These are phyloP conservation scores for Plantago elongata DNA, from an alignment of 257 asterid species.

Conservation along the genomic window DNA sequence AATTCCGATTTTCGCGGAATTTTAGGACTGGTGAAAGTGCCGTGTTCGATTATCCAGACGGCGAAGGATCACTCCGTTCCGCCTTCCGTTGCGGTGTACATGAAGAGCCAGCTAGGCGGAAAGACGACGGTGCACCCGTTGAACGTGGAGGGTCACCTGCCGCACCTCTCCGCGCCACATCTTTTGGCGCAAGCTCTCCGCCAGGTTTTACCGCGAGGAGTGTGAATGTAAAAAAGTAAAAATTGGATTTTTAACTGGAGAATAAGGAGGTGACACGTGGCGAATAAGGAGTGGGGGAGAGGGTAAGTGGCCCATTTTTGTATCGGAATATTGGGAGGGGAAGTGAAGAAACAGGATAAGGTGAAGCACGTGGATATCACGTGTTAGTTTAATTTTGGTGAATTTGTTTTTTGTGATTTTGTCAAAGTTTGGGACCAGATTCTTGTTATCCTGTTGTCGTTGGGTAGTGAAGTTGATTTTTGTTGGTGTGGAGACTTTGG, in stretches of 20 bases:
- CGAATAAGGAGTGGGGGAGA: constrained; percentile 19
- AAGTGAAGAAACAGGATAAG: constrained; percentile 13
- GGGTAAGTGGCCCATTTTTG: background rate
- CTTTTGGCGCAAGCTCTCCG: constrained; percentile 73
- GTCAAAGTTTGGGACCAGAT: background rate
- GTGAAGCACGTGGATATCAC: constrained; percentile 27
- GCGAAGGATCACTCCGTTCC: constrained; percentile 83
- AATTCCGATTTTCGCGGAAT: constrained; percentile 68
- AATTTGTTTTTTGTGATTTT: constrained; percentile 11
- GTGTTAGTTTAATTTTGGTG: constrained; percentile 16
- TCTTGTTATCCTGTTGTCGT: constrained; percentile 2
- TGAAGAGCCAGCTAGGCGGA: constrained; percentile 80
- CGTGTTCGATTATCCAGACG: constrained; percentile 81
- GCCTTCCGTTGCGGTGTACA: constrained; percentile 65
- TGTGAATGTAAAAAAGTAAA: background rate
- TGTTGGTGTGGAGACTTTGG: too few species aligned
- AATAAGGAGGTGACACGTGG: constrained; percentile 25
- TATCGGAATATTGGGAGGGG: background rate
- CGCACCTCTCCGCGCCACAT: constrained; percentile 87
- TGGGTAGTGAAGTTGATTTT: too few species aligned
- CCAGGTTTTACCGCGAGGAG: constrained; percentile 44
- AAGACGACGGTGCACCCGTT: constrained; percentile 58
- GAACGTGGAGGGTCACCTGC: constrained; percentile 73
- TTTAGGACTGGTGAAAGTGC: constrained; percentile 69
- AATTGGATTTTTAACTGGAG: background rate